phyloP scores from a whole-genome alignment of 768 basidiomycete genomes.

The Tephrocybe sp. region DNA sequence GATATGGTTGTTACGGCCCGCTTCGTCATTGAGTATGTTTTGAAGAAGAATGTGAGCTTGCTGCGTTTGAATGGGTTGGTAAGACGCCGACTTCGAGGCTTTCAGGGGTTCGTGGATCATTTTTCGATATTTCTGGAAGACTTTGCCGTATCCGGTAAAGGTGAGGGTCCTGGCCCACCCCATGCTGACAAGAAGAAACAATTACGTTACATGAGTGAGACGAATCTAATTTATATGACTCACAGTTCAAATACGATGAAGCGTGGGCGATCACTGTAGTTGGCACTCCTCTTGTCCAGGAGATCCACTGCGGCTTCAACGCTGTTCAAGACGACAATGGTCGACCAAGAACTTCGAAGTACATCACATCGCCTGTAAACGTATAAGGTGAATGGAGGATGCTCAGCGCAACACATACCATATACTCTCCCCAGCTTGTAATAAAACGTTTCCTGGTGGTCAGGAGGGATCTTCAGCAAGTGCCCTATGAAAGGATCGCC shows the following conservation, averaged over 20 bases:
- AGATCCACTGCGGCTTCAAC: slow-evolving; percentile 35
- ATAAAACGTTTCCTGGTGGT: neutral
- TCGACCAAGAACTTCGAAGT: slow-evolving; percentile 19
- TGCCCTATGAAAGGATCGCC: neutral
- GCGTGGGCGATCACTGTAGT: slow-evolving; percentile 31
- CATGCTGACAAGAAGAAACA: slow-evolving; percentile 3
- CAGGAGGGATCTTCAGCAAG: neutral
- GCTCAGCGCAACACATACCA: neutral
- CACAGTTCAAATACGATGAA: slow-evolving; percentile 9
- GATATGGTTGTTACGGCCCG: slow-evolving; percentile 21
- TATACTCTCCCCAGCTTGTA: neutral
- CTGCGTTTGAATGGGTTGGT: slow-evolving; percentile 16
- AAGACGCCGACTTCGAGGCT: slow-evolving; percentile 9
- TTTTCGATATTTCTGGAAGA: slow-evolving; percentile 21
- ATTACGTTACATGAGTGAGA: neutral
- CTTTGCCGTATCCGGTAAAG: slow-evolving; percentile 21
- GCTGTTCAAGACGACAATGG: slow-evolving; percentile 30
- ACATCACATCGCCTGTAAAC: slow-evolving; percentile 6
- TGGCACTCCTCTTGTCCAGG: slow-evolving; percentile 35
- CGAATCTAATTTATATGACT: neutral
- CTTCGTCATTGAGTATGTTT: slow-evolving; percentile 24
- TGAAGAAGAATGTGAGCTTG: slow-evolving; percentile 27
- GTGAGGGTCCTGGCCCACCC: slow-evolving; percentile 3
- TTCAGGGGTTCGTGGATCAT: slow-evolving; percentile 25
- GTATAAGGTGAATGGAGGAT: too few species aligned